These are phyloP conservation scores for Scorias spongiosa DNA, from an alignment of 2,329 filamentous ascomycete species.

Conservation along the genomic window DNA sequence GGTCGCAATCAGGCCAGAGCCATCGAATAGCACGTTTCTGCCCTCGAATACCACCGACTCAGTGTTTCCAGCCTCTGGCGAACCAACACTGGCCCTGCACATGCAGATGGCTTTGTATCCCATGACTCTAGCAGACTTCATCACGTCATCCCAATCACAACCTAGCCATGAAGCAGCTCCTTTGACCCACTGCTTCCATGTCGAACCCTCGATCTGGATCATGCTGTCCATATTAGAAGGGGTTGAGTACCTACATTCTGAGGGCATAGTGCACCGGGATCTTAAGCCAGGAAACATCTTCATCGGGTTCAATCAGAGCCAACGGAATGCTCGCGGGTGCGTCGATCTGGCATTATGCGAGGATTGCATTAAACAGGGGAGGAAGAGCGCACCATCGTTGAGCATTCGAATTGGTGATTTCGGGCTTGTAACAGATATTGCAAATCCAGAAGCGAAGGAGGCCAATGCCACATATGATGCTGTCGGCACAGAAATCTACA, in stretches of 20 bases:
- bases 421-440: constrained; percentile 45
- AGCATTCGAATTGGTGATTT: constrained; percentile 52
- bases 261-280: constrained; percentile 49
- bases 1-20: constrained; percentile 17
- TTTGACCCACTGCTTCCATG: constrained; percentile 46
- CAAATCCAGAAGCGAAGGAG: constrained; percentile 11
- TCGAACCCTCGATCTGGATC: constrained; percentile 40
- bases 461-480: constrained; percentile 21
- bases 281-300: constrained; percentile 57
- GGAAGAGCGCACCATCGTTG: constrained; percentile 9
- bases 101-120: constrained; percentile 56
- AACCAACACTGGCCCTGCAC: constrained; percentile 36
- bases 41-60: constrained; percentile 9
- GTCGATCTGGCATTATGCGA: constrained; percentile 33
- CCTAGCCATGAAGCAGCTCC: constrained; percentile 5
- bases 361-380: constrained; percentile 23
- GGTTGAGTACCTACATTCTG: constrained; percentile 47
- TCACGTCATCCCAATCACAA: constrained; percentile 16
- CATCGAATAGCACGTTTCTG: background rate
- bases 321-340: constrained; percentile 20
- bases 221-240: constrained; percentile 46
- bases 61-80: constrained; percentile 12
- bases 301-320: constrained; percentile 32
- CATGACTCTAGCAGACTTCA: constrained; percentile 44
- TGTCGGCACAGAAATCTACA: constrained; percentile 49